Conservation (phyloP, 768 basidiomycete species). For the Hypholoma sublateritium region DNA sequence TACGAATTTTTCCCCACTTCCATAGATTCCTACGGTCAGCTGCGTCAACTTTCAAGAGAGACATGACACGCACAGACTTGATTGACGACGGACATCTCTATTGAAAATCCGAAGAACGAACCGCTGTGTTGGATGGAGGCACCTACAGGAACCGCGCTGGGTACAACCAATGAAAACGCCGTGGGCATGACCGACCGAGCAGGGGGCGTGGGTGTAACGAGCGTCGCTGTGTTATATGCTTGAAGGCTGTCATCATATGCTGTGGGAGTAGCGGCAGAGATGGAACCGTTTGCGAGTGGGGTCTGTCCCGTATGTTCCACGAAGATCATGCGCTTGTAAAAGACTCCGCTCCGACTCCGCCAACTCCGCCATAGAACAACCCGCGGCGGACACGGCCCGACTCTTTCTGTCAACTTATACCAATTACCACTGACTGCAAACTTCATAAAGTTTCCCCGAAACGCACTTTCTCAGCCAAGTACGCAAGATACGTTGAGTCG, state of each 20-base stretch:
- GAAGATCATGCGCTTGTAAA: too few relatives aligned
- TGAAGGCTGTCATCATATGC: neutral
- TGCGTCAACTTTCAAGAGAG: neutral
- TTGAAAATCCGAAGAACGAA: constrained; percentile 53
- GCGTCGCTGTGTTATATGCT: constrained; percentile 29
- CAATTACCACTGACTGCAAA: too few relatives aligned
- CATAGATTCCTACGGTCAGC: too few relatives aligned
- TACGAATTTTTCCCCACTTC: constrained; percentile 51
- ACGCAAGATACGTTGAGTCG: too few relatives aligned
- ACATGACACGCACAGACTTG: constrained; percentile 46
- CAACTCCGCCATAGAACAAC: too few relatives aligned
- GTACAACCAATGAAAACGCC: constrained; percentile 40
- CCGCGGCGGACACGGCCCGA: too few relatives aligned
- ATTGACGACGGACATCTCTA: constrained; percentile 64
- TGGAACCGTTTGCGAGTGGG: neutral
- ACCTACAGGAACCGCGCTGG: constrained; percentile 23
- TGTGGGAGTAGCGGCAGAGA: neutral
- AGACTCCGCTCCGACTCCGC: too few relatives aligned
- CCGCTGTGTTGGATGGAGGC: constrained; percentile 38
- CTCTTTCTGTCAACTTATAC: too few relatives aligned
- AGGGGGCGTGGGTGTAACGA: constrained; percentile 58
- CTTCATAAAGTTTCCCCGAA: too few relatives aligned
- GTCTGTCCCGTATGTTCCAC: constrained; percentile 3
- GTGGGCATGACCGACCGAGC: constrained; percentile 41
- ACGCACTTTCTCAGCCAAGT: too few relatives aligned